Evolutionary conservation across 148 eudicot species (phyloP).

Genomic region (Gaultheria prostrata): DNA sequence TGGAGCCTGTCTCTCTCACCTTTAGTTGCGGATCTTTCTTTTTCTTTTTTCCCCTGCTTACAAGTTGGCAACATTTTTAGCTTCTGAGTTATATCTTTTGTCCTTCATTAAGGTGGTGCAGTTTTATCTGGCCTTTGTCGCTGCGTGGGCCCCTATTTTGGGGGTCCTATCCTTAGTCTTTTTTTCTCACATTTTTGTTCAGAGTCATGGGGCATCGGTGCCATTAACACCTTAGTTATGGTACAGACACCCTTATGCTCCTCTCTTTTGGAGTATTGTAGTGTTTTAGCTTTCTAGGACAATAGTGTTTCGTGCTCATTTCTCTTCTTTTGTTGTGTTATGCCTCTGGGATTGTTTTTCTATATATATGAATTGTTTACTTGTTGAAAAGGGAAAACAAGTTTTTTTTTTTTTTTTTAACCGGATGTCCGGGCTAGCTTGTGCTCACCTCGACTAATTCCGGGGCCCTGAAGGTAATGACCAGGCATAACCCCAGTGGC

Average conservation of each 20-base stretch:
- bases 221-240: neutral
- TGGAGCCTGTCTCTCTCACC: neutral
- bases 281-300: neutral
- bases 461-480: no score
- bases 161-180: neutral
- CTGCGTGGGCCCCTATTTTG: neutral
- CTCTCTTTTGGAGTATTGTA: neutral
- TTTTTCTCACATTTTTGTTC: neutral
- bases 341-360: neutral
- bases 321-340: neutral
- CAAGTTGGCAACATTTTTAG: neutral
- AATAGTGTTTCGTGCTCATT: neutral
- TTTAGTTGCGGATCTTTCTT: neutral
- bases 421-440: no score
- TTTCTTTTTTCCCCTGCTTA: neutral
- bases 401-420: no score
- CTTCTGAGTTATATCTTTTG: neutral
- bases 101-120: neutral
- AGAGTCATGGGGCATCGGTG: neutral
- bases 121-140: neutral
- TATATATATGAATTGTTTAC: neutral
- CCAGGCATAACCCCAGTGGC: no score
- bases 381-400: neutral
- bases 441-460: no score
- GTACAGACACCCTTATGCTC: neutral